Conservation (phyloP, 2,329 filamentous ascomycete species). For the Seiridium unicorne region DNA sequence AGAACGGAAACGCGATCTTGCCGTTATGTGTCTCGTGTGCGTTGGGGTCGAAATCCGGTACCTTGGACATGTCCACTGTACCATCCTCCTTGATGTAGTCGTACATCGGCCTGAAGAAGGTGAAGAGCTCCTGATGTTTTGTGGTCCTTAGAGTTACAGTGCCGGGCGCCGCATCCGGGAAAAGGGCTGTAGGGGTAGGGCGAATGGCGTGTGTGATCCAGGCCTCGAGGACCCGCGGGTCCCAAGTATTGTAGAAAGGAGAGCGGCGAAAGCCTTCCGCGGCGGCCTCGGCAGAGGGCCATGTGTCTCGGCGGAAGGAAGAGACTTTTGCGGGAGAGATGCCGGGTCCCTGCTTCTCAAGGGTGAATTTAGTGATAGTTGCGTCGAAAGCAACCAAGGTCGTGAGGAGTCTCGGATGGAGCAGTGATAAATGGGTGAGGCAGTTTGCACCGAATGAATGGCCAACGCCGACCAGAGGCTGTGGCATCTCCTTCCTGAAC, state of each 20-base stretch:
- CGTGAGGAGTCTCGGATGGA: constrained; percentile 79
- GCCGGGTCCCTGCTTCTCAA: constrained; percentile 31
- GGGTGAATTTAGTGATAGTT: constrained; percentile 60
- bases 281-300: constrained; percentile 75
- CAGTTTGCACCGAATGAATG: constrained; percentile 85
- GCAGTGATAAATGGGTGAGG: constrained; percentile 67
- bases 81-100: constrained; percentile 38
- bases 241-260: constrained; percentile 81
- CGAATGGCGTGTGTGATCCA: constrained; percentile 76
- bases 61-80: constrained; percentile 36
- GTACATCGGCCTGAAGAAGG: constrained; percentile 65
- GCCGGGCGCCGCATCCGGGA: constrained; percentile 41
- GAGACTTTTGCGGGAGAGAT: constrained; percentile 57
- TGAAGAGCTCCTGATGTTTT: constrained; percentile 85
- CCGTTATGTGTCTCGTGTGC: constrained; percentile 31
- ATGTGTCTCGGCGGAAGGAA: constrained; percentile 71
- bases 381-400: constrained; percentile 81
- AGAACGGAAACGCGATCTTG: constrained; percentile 52
- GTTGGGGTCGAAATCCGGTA: constrained; percentile 45
- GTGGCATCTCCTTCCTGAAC: constrained; percentile 76
- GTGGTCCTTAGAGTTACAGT: constrained; percentile 75
- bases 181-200: constrained; percentile 63
- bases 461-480: constrained; percentile 79
- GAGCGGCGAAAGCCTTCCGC: constrained; percentile 63
- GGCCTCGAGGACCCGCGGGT: constrained; percentile 71